Conservation (phyloP, 2,329 filamentous ascomycete species). For the Cladophialophora bantiana region DNA sequence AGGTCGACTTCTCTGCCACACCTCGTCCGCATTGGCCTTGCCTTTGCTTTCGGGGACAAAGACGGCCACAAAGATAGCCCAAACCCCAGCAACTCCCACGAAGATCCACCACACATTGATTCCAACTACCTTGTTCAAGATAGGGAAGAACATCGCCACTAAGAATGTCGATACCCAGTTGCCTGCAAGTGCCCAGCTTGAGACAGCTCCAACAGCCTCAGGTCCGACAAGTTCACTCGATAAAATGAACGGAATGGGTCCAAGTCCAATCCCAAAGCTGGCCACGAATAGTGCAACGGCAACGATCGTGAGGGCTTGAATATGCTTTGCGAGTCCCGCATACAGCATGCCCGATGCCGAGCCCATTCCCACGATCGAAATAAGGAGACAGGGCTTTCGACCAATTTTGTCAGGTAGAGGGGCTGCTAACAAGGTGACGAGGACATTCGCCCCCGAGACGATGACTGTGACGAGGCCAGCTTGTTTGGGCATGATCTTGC, state of each 20-base stretch:
- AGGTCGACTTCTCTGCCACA: conserved; percentile 72
- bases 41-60: conserved; percentile 87
- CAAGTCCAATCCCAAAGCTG: conserved; percentile 87
- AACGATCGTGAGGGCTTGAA: conserved; percentile 77
- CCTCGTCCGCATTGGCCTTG: conserved; percentile 81
- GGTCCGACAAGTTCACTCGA: conserved; percentile 88
- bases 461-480: conserved; percentile 84
- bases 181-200: conserved; percentile 83
- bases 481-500: conserved; percentile 78
- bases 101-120: conserved; percentile 96
- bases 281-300: conserved; percentile 84
- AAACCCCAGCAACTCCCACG: conserved; percentile 71
- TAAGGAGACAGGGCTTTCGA: conserved; percentile 81
- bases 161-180: conserved; percentile 92
- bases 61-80: conserved; percentile 73
- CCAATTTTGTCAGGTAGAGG: conserved; percentile 83
- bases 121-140: conserved; percentile 76
- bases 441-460: conserved; percentile 84
- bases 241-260: conserved; percentile 93
- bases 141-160: conserved; percentile 93
- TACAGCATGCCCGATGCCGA: conserved; percentile 77
- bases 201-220: conserved; percentile 88
- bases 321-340: conserved; percentile 74
- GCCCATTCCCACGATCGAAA: conserved; percentile 86
- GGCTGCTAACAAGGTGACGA: conserved; percentile 80